Conservation (phyloP, 345 rosid species). For the Gossypium ekmanianum region DNA sequence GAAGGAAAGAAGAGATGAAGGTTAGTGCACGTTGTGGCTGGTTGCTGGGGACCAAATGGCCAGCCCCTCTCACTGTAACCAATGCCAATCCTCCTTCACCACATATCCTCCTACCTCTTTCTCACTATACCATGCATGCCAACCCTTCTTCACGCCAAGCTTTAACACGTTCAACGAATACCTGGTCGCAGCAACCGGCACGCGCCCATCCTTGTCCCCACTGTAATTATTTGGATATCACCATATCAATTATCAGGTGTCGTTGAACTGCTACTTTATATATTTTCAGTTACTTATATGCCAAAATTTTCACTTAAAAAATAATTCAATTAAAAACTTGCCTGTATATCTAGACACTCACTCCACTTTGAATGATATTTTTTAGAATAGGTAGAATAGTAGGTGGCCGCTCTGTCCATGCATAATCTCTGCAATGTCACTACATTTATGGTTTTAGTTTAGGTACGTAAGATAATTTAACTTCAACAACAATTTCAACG, state of each 20-base stretch:
- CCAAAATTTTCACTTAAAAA: background rate
- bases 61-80: slow-evolving; percentile 58
- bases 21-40: slow-evolving; percentile 49
- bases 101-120: slow-evolving; percentile 58
- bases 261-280: no score
- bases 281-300: no score
- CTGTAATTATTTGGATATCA: slow-evolving; percentile 21
- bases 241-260: background rate
- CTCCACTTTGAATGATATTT: slow-evolving; percentile 50
- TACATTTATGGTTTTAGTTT: no score
- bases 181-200: slow-evolving; percentile 48
- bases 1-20: slow-evolving; percentile 41
- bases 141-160: slow-evolving; percentile 36
- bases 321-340: background rate
- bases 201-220: slow-evolving; percentile 54
- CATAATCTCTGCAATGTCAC: slow-evolving; percentile 14
- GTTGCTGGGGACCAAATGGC: slow-evolving; percentile 54
- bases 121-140: slow-evolving; percentile 52
- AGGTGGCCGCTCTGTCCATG: slow-evolving; percentile 16
- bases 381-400: slow-evolving; percentile 47
- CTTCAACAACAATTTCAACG: no score
- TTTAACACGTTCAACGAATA: slow-evolving; percentile 43
- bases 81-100: slow-evolving; percentile 39
- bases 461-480: background rate
- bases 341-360: slow-evolving; percentile 60